Evolutionary conservation across 208 protist genomes (phyloP).

Genomic region (Trypanosoma theileri): DNA sequence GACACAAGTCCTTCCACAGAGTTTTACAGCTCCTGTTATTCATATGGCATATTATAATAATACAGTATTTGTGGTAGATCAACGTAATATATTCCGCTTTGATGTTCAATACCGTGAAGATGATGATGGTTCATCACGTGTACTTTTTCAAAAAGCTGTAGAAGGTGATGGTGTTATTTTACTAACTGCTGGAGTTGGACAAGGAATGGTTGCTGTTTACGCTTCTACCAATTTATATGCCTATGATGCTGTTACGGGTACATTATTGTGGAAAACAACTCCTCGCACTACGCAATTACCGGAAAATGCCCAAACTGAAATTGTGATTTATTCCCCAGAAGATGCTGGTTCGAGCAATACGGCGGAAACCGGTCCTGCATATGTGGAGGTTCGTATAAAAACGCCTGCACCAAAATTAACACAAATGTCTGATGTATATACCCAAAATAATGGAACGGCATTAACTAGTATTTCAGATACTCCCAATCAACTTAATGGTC

Average conservation of each 20-base stretch:
- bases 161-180: not conserved
- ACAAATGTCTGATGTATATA: conserved; percentile 11
- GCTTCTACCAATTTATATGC: conserved; percentile 2
- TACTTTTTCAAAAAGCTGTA: conserved; percentile 8
- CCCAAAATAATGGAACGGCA: not conserved
- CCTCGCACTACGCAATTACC: not conserved
- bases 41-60: conserved; percentile 33
- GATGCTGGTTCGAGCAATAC: not conserved
- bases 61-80: conserved; percentile 26
- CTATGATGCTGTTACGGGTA: conserved; percentile 20
- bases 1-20: conserved; percentile 13
- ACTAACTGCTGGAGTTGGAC: conserved; percentile 2
- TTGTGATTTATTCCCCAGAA: conserved; percentile 13
- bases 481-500: conserved; percentile 13
- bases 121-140: conserved; percentile 1
- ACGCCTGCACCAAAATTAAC: not conserved
- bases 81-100: conserved; percentile 11
- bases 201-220: conserved; percentile 14
- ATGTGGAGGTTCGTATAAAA: conserved; percentile 18
- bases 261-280: conserved; percentile 1
- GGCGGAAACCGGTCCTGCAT: not conserved
- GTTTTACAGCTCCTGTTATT: conserved; percentile 11
- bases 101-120: conserved; percentile 23
- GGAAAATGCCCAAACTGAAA: not conserved
- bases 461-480: conserved; percentile 2